Percentiles rank a stretch among this genome's conserved stretches.
Evolutionary conservation across 139 green algal genomes (phyloP).

Genomic region (Chlorella sp.): DNA sequence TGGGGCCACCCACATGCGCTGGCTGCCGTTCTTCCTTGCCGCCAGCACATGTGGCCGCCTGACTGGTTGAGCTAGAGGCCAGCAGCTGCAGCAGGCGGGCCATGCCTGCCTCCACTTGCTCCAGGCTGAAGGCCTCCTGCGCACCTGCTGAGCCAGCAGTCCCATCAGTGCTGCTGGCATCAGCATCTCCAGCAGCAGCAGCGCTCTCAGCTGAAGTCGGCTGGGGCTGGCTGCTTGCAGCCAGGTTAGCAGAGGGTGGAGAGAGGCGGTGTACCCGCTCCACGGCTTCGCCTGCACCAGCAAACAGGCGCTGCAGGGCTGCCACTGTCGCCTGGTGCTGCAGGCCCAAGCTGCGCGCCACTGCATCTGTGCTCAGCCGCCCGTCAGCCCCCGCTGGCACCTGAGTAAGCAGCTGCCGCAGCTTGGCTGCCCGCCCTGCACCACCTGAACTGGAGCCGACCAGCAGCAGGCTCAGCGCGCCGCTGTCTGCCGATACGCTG

Average conservation of each 20-base stretch:
- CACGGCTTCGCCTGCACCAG: too few relatives aligned
- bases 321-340: not conserved
- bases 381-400: not conserved
- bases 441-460: not conserved
- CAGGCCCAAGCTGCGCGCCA: conserved; percentile 28
- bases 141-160: not conserved
- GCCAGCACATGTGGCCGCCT: not conserved
- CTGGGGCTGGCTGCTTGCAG: not conserved
- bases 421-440: not conserved
- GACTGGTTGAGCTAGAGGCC: not conserved
- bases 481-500: not conserved
- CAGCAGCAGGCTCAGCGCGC: conserved; percentile 41
- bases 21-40: not conserved
- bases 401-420: conserved; percentile 6
- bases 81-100: not conserved
- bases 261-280: not conserved
- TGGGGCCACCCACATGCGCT: not conserved
- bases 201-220: not conserved
- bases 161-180: not conserved
- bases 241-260: not conserved
- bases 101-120: conserved; percentile 9
- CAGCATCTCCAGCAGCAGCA: not conserved
- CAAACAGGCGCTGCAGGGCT: not conserved
- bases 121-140: not conserved
- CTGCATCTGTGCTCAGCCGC: not conserved